Base-by-base conservation (phyloP, 345 rosid species). In the Zanthoxylum bungeanum region DNA sequence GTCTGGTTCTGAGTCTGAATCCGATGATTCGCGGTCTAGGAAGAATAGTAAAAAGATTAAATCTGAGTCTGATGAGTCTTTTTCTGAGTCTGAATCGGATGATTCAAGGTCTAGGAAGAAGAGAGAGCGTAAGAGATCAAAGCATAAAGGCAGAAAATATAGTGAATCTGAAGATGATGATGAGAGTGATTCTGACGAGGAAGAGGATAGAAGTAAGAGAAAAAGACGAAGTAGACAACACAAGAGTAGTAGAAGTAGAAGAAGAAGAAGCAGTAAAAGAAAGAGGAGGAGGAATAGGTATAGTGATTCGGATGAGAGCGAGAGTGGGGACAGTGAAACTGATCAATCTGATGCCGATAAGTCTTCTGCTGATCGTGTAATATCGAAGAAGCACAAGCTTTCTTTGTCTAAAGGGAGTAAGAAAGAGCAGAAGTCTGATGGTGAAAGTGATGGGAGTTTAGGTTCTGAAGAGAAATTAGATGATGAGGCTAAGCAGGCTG, bases 401-500 rank as follows among this genome's bases (percentile, higher is more conserved):
- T 31, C 72, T 64, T 80, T 82, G 22, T 79, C 82, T 8, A 81
- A 74, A 65, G 70, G 57, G 71, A 77, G 82, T 49, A 82, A 77
- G 81, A 83, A 62, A 46, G 86, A 73, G 81, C 75, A 64, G 0
- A 71, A n/a, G 33, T 75, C 89, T 3, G 88, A 71, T 75, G 63
- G 69, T 10, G 90, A 77, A 74, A 77, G 70, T 4, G 87, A 82
- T 51, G 80, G 58, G 79, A 77, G 78, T 72, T 70, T 61, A n/a
- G 94, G 76, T 47, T 56, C 80, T 69, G 85, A 70, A 34, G 69
- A 30, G 37, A 74, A 16, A 39, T 63, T 64, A 14, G 90, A 86
- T 40, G 99, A 91, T 50, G 99, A 88, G 72, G 61, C 78, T 7
- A 77, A 40, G 66, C 61, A 69, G 66, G 77, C 85, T 60, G 92